phyloP scores from a whole-genome alignment of 1,284 basidiomycete species.

The Megacollybia platyphylla region DNA sequence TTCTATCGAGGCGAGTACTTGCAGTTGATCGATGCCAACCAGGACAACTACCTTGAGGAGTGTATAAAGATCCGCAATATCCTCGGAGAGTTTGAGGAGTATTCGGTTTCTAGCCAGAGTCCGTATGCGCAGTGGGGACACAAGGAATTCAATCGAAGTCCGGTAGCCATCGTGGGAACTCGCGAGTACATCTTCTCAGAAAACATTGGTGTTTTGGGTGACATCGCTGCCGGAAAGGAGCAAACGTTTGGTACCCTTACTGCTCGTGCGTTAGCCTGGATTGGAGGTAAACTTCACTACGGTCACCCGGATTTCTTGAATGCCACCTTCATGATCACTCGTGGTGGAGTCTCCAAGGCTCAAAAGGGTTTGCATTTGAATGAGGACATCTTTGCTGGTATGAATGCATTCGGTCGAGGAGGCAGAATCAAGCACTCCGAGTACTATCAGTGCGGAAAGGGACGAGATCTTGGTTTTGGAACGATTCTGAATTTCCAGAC shows the following conservation, averaged over 20 bases:
- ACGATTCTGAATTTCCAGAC: constrained; percentile 99
- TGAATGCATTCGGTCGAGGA: constrained; percentile 97
- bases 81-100: constrained; percentile 96
- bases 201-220: constrained; percentile 98
- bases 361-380: constrained; percentile 98
- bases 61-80: constrained; percentile 98
- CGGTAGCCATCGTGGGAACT: constrained; percentile 96
- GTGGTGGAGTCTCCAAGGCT: constrained; percentile 97
- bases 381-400: constrained; percentile 99
- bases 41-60: constrained; percentile 99
- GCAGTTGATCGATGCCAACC: constrained; percentile 98
- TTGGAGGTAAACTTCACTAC: constrained; percentile 97
- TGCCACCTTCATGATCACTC: constrained; percentile 96
- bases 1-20: constrained; percentile 99
- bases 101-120: constrained; percentile 81
- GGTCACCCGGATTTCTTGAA: constrained; percentile 99
- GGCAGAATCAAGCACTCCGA: constrained; percentile 99
- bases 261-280: constrained; percentile 91
- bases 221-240: constrained; percentile 99
- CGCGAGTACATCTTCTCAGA: constrained; percentile 99
- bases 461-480: constrained; percentile 98
- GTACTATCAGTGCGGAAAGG: constrained; percentile 99
- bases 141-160: constrained; percentile 82
- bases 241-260: constrained; percentile 99
- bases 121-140: constrained; percentile 93